Evolutionary conservation across 352 stramenopile genomes (phyloP), one percentile per base, ranked within the genome.

Genomic region (Thalassiosira oceanica): DNA sequence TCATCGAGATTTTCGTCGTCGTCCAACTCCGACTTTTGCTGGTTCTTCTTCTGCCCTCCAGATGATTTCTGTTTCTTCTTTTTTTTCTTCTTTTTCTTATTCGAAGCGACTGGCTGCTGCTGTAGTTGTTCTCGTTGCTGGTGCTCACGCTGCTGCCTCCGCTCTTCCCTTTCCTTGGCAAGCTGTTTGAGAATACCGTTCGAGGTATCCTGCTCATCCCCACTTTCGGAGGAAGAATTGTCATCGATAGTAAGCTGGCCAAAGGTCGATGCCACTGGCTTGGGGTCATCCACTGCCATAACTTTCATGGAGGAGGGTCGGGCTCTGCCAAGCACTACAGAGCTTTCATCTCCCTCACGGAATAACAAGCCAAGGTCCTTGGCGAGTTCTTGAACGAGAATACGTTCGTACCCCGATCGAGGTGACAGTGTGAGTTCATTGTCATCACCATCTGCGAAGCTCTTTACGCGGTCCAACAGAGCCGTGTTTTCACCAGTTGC

Each of bases 151-250:
- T n/a, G n/a, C n/a, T n/a, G n/a, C n/a, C n/a, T n/a, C n/a, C n/a
- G n/a, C n/a, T n/a, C n/a, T n/a, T n/a, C n/a, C 58, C 82, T 56
- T 60, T 89, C 79, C 16, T 71, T 63, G 11, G 81, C 84, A 35
- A 89, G 50, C 56, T 76, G 21, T 18, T 54, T 57, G 10, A 90
- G 61, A 16, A 86, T 10, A 44, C 49, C 72, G 33, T 74, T 72
- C 23, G 27, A 54, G 35, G 45, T 41, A 51, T 49, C 28, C 36
- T 37, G 45, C n/a, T 73, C 51, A 39, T 71, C 54, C 26, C 60
- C 43, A 24, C 23, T 51, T 26, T 13, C 26, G 43, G 42, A 41
- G 16, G 37, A 66, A 23, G 42, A 65, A 4, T 72, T 58, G 23
- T 85, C 65, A 56, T 82, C 74, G 11, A 70, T 15, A 49, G 57